These are phyloP conservation scores for Cytauxzoon felis DNA, from an alignment of 169 alveolate genomes.

Conservation along the genomic window DNA sequence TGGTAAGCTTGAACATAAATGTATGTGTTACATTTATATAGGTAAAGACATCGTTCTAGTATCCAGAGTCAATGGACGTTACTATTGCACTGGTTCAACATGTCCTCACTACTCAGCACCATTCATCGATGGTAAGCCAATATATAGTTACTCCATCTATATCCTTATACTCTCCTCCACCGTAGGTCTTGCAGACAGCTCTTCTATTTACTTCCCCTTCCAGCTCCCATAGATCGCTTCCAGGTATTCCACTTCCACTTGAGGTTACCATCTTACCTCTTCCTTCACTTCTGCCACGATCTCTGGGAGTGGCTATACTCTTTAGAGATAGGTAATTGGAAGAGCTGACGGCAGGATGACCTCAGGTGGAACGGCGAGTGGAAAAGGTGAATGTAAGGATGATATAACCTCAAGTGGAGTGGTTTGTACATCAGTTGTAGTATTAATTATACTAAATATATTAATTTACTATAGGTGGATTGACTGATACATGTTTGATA, in stretches of 20 bases:
- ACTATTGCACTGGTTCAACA: constrained; percentile 70
- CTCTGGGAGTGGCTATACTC: no score
- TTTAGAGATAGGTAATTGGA: no score
- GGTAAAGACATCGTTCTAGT: constrained; percentile 67
- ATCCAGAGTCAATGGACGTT: constrained; percentile 50
- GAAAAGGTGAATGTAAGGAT: constrained; percentile 61
- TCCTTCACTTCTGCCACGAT: no score
- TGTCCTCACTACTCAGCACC: constrained; percentile 77
- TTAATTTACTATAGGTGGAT: constrained; percentile 36
- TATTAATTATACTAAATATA: no score
- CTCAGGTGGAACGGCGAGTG: no score
- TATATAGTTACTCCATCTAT: no score
- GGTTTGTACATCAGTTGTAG: constrained; percentile 52
- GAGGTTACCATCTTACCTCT: no score
- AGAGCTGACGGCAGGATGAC: no score
- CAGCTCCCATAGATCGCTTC: no score
- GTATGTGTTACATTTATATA: neutral
- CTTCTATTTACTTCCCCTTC: no score
- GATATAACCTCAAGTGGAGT: constrained; percentile 49
- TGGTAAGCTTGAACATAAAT: constrained; percentile 10
- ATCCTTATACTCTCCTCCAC: constrained; percentile 35
- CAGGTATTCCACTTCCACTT: no score
- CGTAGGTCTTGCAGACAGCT: no score
- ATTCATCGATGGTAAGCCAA: constrained; percentile 51
- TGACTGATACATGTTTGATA: constrained; percentile 64